Evolutionary conservation across 2,329 filamentous ascomycete species (phyloP), one percentile per base, ranked within the genome.

Genomic region (Canariomyces notabilis): DNA sequence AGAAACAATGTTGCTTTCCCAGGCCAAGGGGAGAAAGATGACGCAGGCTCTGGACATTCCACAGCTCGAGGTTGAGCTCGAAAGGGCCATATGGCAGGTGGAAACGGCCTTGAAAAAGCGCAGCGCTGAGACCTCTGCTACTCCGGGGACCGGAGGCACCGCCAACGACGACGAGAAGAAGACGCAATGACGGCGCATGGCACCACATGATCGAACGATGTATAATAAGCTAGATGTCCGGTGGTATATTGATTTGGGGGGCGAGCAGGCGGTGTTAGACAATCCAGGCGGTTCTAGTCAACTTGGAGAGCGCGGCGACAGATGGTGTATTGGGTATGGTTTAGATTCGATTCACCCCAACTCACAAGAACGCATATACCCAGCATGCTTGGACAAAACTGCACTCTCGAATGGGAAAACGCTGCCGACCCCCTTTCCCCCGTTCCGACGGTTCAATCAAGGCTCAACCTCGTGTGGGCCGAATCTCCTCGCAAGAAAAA

Each of bases 1-100:
- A 32, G 75, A 74, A 57, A 69, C 59, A 47, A 66, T 80, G 55
- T 49, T 69, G 11, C 50, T 67, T 15, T 59, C 61, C 9, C 61
- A 67, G 44, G 58, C 56, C 14, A 57, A 61, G 6, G 62, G 57
- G 22, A 62, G 59, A 53, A 62, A 58, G 44, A 62, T 65, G 54
- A 61, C 60, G 9, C 54, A 81, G 45, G 75, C 75, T 6, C 67
- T 90, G 21, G 71, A 82, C 5, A 74, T 88, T 31, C 85, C 86
- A 0, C 82, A 85, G 46, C 72, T 91, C 20, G 79, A 82, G 44
- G 70, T 83, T 14, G 87, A 90, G 62, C 73, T 89, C 1, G 85
- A 90, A 59, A 72, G 87, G 35, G 87, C 87, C 5, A 80, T 89
- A 48, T 82, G 82, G 72, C 87, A 91, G 64, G 82, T 90, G 2